phyloP scores from a whole-genome alignment of 495 filamentous ascomycete genomes.

The Aspergillus coremiiformis region DNA sequence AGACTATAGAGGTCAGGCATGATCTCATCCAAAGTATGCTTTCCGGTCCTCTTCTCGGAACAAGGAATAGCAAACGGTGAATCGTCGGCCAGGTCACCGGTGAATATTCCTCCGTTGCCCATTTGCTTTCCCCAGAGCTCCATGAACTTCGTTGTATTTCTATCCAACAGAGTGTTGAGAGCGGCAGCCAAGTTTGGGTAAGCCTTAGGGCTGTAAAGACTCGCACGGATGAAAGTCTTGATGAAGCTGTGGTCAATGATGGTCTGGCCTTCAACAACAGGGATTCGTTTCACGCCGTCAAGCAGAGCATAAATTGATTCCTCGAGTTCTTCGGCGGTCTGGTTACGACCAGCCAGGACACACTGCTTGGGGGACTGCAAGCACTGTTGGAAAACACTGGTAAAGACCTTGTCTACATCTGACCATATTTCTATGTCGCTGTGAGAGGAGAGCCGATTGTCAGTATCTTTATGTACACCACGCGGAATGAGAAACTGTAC shows the following conservation, averaged over 20 bases:
- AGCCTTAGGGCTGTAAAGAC: conserved; percentile 15
- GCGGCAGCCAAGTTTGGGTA: conserved; percentile 19
- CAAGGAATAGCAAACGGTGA: background rate
- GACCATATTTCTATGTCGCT: conserved; percentile 17
- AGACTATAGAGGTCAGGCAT: conserved; percentile 9
- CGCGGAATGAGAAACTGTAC: conserved; percentile 16
- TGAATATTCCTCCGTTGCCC: background rate
- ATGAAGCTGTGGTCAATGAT: conserved; percentile 21
- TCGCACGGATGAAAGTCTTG: conserved; percentile 14
- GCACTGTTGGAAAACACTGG: conserved; percentile 24
- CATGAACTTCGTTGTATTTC: conserved; percentile 7
- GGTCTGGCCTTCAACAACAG: conserved; percentile 10
- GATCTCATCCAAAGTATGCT: conserved; percentile 17
- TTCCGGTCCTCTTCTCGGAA: conserved; percentile 1
- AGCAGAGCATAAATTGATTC: conserved; percentile 21
- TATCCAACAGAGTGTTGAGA: conserved; percentile 18
- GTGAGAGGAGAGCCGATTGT: background rate
- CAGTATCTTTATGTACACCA: background rate
- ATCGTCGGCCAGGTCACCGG: background rate
- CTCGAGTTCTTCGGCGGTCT: conserved; percentile 28
- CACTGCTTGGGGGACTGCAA: conserved; percentile 21
- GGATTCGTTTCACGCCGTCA: conserved; percentile 21
- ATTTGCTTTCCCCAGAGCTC: background rate
- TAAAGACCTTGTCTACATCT: conserved; percentile 26
- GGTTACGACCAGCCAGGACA: conserved; percentile 20